Percentiles rank a stretch among this genome's conserved stretches.
These are phyloP conservation scores for Diphasiastrum complanatum DNA, from an alignment of 83 land plant genomes.

Conservation along the genomic window DNA sequence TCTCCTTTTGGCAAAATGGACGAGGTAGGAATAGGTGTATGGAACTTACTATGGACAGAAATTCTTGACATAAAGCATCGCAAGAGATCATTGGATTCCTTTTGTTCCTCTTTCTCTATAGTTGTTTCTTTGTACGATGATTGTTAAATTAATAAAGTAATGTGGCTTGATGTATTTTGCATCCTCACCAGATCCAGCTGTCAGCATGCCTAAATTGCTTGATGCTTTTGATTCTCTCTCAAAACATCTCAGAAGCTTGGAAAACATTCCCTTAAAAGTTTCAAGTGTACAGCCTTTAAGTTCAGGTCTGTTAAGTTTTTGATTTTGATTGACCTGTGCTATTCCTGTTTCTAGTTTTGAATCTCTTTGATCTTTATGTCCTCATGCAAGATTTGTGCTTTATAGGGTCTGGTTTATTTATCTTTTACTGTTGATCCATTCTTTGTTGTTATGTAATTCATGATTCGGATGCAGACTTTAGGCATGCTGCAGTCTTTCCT, in stretches of 20 bases:
- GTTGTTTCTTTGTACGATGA: background rate
- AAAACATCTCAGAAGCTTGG: slow-evolving; percentile 46
- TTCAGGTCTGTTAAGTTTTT: slow-evolving; percentile 42
- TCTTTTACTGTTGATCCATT: too few relatives aligned
- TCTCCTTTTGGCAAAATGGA: slow-evolving; percentile 44
- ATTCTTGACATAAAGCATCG: too few relatives aligned
- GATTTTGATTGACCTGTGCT: slow-evolving; percentile 9
- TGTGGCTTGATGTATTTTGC: slow-evolving; percentile 12
- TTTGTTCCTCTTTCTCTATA: too few relatives aligned
- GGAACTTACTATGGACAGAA: too few relatives aligned
- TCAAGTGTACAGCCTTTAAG: slow-evolving; percentile 81
- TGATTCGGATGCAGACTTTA: slow-evolving; percentile 50
- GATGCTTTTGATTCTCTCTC: slow-evolving; percentile 61
- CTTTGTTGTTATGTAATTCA: background rate
- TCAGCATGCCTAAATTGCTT: slow-evolving; percentile 40
- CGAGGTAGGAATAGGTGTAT: slow-evolving; percentile 36
- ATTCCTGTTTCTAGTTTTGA: too few relatives aligned
- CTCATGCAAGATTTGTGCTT: too few relatives aligned
- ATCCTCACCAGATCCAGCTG: slow-evolving; percentile 69
- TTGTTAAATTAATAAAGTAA: background rate
- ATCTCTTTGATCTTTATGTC: too few relatives aligned
- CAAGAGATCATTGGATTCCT: too few relatives aligned
- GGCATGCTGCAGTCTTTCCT: slow-evolving; percentile 74
- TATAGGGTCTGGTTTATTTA: too few relatives aligned
- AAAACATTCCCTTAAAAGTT: slow-evolving; percentile 66